A percentile compares a stretch with the other conserved stretches of the same genome.
Conservation (phyloP, 2,329 filamentous ascomycete species). For the Diplodia sapinea region DNA sequence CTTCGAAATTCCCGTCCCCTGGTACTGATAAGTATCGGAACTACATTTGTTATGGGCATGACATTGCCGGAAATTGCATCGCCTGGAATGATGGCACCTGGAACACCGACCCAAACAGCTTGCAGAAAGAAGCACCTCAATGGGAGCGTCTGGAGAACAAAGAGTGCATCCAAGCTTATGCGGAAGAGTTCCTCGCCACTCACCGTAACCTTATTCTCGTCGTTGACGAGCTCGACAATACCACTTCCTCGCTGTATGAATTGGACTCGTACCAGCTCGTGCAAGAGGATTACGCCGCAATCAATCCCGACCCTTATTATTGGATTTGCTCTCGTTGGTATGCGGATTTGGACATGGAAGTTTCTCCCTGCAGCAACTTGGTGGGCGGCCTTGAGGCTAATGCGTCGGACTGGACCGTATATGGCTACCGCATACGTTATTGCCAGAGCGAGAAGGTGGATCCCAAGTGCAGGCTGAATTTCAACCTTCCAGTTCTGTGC, state of each 20-base stretch:
- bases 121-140: background rate
- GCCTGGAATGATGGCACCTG: background rate
- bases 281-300: background rate
- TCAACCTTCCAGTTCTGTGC: conserved; percentile 10
- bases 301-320: conserved; percentile 1
- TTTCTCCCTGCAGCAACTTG: background rate
- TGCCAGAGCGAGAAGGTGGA: conserved; percentile 10
- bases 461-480: conserved; percentile 13
- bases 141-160: background rate
- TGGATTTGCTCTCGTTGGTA: background rate
- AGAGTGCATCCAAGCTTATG: conserved; percentile 1
- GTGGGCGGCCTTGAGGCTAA: background rate
- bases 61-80: no score
- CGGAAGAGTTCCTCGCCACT: background rate
- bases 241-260: background rate
- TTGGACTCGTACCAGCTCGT: background rate
- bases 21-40: background rate
- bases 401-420: background rate
- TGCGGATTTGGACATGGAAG: no score
- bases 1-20: background rate
- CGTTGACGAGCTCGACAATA: background rate
- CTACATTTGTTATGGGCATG: background rate
- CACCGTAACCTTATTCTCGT: background rate
- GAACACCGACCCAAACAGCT: background rate
- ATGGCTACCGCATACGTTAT: background rate